Conservation (phyloP, 768 basidiomycete species). For the Trametes punicea region DNA sequence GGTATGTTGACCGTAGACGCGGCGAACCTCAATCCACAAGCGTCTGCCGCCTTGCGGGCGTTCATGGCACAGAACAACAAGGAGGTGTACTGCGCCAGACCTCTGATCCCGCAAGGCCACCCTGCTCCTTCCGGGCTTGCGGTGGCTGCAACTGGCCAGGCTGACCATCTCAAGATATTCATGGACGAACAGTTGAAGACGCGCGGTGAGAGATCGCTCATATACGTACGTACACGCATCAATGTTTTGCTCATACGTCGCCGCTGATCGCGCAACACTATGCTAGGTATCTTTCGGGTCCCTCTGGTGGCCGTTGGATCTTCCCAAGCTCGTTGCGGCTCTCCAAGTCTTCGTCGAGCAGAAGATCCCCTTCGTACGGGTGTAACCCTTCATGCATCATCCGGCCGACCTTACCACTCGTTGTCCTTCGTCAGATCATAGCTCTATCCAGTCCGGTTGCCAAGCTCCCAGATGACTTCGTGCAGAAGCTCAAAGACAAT, state of each 20-base stretch:
- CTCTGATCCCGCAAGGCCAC: conserved; percentile 3
- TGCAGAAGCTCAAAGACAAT: background rate
- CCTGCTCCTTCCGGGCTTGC: background rate
- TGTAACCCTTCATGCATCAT: background rate
- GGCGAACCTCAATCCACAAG: conserved; percentile 6
- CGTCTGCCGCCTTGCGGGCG: background rate
- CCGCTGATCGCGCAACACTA: background rate
- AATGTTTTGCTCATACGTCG: too few species aligned
- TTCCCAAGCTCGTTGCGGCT: background rate
- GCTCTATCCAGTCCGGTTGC: background rate
- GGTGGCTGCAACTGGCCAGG: too few species aligned
- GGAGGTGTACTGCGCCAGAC: conserved; percentile 14
- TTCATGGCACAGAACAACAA: conserved; percentile 7
- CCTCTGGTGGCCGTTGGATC: conserved; percentile 6
- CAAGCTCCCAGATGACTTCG: background rate
- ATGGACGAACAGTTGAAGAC: conserved; percentile 6
- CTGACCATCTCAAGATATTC: conserved; percentile 13
- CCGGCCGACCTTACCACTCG: background rate
- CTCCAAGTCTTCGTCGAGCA: conserved; percentile 3
- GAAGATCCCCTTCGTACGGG: conserved; percentile 1
- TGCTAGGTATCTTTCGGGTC: conserved; percentile 1
- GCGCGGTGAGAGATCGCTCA: background rate
- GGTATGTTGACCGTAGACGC: conserved; percentile 5
- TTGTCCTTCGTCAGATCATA: background rate
- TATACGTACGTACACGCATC: background rate